These are phyloP conservation scores for Porcisia hertigi DNA, from an alignment of 208 protist genomes.

Conservation along the genomic window DNA sequence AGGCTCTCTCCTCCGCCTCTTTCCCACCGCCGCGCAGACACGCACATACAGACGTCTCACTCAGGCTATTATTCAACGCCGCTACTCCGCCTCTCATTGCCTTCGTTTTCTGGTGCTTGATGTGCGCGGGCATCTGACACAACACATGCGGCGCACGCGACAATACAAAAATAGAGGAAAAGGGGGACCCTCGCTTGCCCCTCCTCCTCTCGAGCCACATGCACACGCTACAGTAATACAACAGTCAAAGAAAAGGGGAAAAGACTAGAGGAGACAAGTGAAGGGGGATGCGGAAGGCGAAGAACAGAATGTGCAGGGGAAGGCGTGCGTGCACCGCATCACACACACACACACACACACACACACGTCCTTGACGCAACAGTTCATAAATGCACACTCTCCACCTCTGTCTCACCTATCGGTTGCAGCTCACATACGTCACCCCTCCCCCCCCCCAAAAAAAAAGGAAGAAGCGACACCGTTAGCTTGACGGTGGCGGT, in stretches of 20 bases:
- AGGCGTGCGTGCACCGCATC: not conserved
- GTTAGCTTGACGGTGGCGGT: conserved; percentile 34
- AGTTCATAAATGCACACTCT: not conserved
- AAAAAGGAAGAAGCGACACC: not conserved
- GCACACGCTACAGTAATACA: not conserved
- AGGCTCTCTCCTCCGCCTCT: not conserved
- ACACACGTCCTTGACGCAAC: not conserved
- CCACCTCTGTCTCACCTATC: not conserved
- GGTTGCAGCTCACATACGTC: not conserved
- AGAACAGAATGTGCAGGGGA: not conserved
- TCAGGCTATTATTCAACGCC: not conserved
- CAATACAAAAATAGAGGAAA: conserved; percentile 5
- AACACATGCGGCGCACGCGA: not conserved
- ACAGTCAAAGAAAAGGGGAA: not conserved
- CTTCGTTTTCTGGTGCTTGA: not conserved
- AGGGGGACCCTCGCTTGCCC: not conserved
- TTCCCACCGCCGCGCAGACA: not conserved
- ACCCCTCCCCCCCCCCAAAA: not conserved
- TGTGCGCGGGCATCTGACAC: not conserved
- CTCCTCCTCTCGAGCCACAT: not conserved
- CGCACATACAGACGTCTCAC: not conserved
- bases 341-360: not conserved
- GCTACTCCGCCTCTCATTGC: not conserved
- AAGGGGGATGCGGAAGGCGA: not conserved
- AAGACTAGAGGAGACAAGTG: not conserved